phyloP scores from a whole-genome alignment of 2,329 filamentous ascomycete genomes.

The Aspergillus clavatus region DNA sequence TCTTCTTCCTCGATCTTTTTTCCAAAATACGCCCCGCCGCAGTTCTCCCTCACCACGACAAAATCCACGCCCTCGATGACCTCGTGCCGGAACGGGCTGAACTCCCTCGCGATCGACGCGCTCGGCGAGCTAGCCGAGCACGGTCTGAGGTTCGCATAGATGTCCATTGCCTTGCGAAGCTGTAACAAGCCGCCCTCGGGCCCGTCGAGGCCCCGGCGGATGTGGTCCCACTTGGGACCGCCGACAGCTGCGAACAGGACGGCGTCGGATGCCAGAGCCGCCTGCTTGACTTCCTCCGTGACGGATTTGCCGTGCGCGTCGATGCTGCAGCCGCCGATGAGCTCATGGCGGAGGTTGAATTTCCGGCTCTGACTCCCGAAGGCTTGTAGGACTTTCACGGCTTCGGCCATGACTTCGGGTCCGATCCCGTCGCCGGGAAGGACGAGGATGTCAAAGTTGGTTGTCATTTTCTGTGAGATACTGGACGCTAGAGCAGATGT shows the following conservation, averaged over 20 bases:
- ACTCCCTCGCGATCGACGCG: conserved; percentile 65
- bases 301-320: conserved; percentile 69
- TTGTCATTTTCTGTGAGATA: background rate
- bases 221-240: conserved; percentile 84
- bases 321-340: conserved; percentile 84
- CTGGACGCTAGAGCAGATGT: too few relatives aligned
- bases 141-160: conserved; percentile 85
- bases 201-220: conserved; percentile 59
- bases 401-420: conserved; percentile 59
- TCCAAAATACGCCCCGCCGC: conserved; percentile 41
- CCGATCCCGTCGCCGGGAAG: conserved; percentile 75
- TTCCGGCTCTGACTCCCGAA: conserved; percentile 64
- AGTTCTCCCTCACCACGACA: conserved; percentile 49
- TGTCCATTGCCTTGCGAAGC: conserved; percentile 80
- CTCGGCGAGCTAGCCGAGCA: conserved; percentile 71
- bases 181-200: conserved; percentile 82
- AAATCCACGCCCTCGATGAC: conserved; percentile 82
- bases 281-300: conserved; percentile 70
- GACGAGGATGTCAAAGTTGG: conserved; percentile 64
- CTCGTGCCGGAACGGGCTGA: conserved; percentile 74
- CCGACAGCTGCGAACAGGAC: conserved; percentile 86
- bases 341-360: conserved; percentile 78
- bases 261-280: conserved; percentile 74
- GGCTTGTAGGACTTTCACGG: conserved; percentile 62
- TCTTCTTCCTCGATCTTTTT: conserved; percentile 34